phyloP scores from a whole-genome alignment of 2,329 filamentous ascomycete species.

The Claviceps africana region DNA sequence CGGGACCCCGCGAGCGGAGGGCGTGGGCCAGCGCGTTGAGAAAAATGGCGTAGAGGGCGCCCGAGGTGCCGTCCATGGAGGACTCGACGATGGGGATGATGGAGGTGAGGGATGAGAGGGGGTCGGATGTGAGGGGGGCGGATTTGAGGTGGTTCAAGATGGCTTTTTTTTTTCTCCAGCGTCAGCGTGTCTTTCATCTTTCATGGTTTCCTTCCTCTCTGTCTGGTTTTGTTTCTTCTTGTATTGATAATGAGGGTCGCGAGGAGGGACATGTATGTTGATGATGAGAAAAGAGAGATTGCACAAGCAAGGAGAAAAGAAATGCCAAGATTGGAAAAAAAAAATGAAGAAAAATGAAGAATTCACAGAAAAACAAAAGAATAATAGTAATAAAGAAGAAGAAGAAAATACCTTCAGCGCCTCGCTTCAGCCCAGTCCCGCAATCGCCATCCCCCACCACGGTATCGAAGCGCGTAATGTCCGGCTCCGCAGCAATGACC shows the following conservation, averaged over 20 bases:
- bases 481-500: slow-evolving; percentile 53
- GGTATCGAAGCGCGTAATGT: slow-evolving; percentile 62
- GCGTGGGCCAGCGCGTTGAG: slow-evolving; percentile 68
- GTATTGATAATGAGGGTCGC: too few relatives aligned
- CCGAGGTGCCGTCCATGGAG: slow-evolving; percentile 48
- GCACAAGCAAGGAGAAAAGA: too few relatives aligned
- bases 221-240: too few relatives aligned
- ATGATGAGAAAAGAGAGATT: too few relatives aligned
- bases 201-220: too few relatives aligned
- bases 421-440: slow-evolving; percentile 71
- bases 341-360: not conserved
- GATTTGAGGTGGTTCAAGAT: slow-evolving; percentile 35
- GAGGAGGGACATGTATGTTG: too few relatives aligned
- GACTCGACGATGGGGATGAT: slow-evolving; percentile 42
- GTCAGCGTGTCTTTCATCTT: not conserved
- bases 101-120: slow-evolving; percentile 35
- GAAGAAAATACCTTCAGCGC: slow-evolving; percentile 51
- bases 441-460: slow-evolving; percentile 86
- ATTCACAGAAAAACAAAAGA: not conserved
- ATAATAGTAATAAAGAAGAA: not conserved
- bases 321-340: not conserved
- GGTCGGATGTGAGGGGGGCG: slow-evolving; percentile 34
- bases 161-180: slow-evolving; percentile 20
- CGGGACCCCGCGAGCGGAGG: slow-evolving; percentile 28
- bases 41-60: slow-evolving; percentile 64